Base-by-base conservation (phyloP, 169 alveolate species). In the Fabrea salina region DNA sequence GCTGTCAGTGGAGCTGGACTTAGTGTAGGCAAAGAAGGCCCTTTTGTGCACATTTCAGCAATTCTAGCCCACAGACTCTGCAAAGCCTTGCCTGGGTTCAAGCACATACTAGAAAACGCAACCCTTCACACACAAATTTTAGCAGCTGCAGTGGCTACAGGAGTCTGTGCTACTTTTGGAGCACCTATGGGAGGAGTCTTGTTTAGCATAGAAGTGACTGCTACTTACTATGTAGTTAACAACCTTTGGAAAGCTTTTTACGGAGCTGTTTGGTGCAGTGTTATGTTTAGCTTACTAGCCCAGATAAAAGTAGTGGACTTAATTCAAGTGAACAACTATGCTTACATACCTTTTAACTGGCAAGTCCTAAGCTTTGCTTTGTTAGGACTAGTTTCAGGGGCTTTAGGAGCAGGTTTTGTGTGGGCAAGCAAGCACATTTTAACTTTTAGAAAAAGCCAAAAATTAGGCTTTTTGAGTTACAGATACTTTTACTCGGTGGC, bases 171-270 rank as follows among this genome's bases (percentile, higher is more conserved):
- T 22, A 89, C 96, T 13, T 89, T 92, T 47, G 94, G 93, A 19
- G 89, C 94, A 19, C 96, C 96, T 33, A 82, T 93, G 37, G 94
- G 94, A 1, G 96, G 95, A 13, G 91, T 91, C 8, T 50, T 92
- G 57, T 92, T 92, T 70, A 83, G 94, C 71, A 90, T 92, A 56
- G 96, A 92, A 83, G 91, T 87, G 16, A 88, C 95, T 32, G 86
- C 94, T 13, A 86, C 95, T 49, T 88, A 85, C 77, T 92, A 90
- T 79, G 78, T 90, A 80, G 94, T 92, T 39, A 79, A 84, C 74
- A 86, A 90, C 82, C 85, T 92, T 13, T 89, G 93, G 89, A 89
- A 91, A 79, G 77, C 90, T 13, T 83, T 91, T 79, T 91, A 88
- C 79, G 86, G 95, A 80, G 85, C 94, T 33, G 82, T 88, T 7